Base-by-base conservation (phyloP, 805 yeast species). In the Ascoidea rubescens region DNA sequence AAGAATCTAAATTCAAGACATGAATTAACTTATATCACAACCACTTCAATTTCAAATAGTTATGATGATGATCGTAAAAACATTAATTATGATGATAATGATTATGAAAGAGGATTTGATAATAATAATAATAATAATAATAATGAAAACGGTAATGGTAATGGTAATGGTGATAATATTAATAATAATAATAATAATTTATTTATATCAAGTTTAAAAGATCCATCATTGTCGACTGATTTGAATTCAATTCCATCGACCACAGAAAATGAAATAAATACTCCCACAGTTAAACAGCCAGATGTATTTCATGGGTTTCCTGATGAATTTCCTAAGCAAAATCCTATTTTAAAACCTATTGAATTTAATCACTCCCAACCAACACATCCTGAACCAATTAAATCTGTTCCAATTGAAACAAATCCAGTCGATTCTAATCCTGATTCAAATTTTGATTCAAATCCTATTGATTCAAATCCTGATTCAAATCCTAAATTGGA, bases 81-180 rank as follows among this genome's bases (percentile, higher is more conserved):
- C 3, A 21, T 21, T 3, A 21, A 21, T 21, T 21, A 21, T 21
- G 3, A 21, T 3, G 28, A 21, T 21, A 21, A 21, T 21, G 28
- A 21, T 21, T 21, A 21, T 21, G 28, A 21, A 21, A 21, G 28
- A 21, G 28, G 28, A 21, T 3, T 21, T 21, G n/a, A 42, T n/a
- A 42, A 42, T n/a, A 42, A 42, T n/a, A 42, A 42, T n/a, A 42
- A 42, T n/a, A 42, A 42, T n/a, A 42, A 42, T n/a, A 42, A 42
- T n/a, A 42, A 2, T 61, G 65, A 46, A 64, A 70, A 42, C 4
- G 4, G 4, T n/a, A 42, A 42, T n/a, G 4, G 4, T n/a, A 42
- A 42, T n/a, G 4, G 4, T n/a, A 42, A 42, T n/a, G n/a, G 4
- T n/a, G 4, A 42, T n/a, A 42, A 42, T n/a, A 42, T 2, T n/a